A percentile compares a stretch with the other conserved stretches of the same genome.
Evolutionary conservation across 1,284 basidiomycete genomes (phyloP).

Genomic region (Inonotus hispidus): DNA sequence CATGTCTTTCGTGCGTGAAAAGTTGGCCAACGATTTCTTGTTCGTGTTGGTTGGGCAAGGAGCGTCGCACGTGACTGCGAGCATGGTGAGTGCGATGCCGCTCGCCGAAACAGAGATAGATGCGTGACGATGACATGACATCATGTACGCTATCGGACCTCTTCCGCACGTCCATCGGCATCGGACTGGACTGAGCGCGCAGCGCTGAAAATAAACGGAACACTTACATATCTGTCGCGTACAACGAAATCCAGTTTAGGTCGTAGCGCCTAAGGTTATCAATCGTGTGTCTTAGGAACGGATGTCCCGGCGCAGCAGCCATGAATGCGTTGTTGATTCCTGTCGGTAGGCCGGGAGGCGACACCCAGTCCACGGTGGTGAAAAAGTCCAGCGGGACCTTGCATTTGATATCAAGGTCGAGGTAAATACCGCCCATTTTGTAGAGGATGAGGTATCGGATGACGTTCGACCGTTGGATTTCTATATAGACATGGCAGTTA

Average conservation of each 20-base stretch:
- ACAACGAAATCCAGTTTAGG: constrained; percentile 9
- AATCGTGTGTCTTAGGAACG: constrained; percentile 10
- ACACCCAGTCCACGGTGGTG: constrained; percentile 11
- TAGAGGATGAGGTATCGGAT: constrained; percentile 8
- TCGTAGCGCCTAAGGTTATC: constrained; percentile 3
- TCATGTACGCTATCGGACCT: too few relatives aligned
- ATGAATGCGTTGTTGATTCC: constrained; percentile 12
- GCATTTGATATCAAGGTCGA: constrained; percentile 9
- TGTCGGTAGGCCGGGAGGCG: constrained; percentile 4
- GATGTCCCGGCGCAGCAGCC: constrained; percentile 1
- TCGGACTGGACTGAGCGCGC: too few relatives aligned
- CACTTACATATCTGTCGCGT: constrained; percentile 4
- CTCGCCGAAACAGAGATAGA: too few relatives aligned
- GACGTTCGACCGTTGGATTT: constrained; percentile 12
- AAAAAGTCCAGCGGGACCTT: constrained; percentile 8
- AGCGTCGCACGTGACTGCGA: too few relatives aligned
- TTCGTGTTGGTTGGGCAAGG: too few relatives aligned
- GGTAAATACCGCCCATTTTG: constrained; percentile 8
- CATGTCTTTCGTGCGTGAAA: not conserved
- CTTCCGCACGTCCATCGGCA: too few relatives aligned
- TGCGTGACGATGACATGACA: too few relatives aligned
- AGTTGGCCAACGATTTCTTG: too few relatives aligned
- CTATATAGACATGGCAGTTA: too few relatives aligned
- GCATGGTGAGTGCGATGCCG: not conserved
- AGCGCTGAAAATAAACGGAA: too few relatives aligned